These are phyloP conservation scores for Acacia concinna DNA, from an alignment of 331 rosid species.

Conservation along the genomic window DNA sequence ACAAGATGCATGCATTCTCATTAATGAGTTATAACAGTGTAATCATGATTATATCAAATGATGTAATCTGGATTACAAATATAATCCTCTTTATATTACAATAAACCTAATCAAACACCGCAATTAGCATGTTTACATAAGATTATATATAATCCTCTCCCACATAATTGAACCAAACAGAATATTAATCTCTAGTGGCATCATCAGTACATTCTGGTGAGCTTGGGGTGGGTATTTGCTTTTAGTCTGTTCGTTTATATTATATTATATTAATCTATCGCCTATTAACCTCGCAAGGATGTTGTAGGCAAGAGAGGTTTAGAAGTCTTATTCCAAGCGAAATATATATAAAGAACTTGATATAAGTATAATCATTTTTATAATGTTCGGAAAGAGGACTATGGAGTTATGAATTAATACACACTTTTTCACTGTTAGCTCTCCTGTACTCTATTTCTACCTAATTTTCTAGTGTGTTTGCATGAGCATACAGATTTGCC, in stretches of 20 bases:
- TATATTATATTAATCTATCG: background rate
- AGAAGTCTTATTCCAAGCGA: conserved; percentile 81
- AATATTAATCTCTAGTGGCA: background rate
- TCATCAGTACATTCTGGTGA: background rate
- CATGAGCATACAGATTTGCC: background rate
- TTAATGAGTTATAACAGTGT: too few relatives aligned
- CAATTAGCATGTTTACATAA: too few relatives aligned
- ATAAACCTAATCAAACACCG: too few relatives aligned
- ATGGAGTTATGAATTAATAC: background rate
- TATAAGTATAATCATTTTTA: too few relatives aligned
- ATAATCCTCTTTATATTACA: too few relatives aligned
- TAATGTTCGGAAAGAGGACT: background rate
- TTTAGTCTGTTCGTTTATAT: background rate
- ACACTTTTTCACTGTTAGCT: background rate
- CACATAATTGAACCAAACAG: too few relatives aligned
- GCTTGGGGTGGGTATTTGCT: background rate
- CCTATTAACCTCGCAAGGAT: conserved; percentile 46
- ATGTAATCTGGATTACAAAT: too few relatives aligned
- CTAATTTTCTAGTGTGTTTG: background rate
- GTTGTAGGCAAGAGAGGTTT: conserved; percentile 78
- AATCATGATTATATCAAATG: too few relatives aligned
- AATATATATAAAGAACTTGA: too few relatives aligned
- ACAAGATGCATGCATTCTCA: too few relatives aligned
- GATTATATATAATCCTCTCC: too few relatives aligned
- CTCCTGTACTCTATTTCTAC: background rate